A percentile compares a stretch with the other conserved stretches of the same genome.
phyloP scores from a whole-genome alignment of 1,139 yeast species.

The Nadsonia starkeyi-henricii region DNA sequence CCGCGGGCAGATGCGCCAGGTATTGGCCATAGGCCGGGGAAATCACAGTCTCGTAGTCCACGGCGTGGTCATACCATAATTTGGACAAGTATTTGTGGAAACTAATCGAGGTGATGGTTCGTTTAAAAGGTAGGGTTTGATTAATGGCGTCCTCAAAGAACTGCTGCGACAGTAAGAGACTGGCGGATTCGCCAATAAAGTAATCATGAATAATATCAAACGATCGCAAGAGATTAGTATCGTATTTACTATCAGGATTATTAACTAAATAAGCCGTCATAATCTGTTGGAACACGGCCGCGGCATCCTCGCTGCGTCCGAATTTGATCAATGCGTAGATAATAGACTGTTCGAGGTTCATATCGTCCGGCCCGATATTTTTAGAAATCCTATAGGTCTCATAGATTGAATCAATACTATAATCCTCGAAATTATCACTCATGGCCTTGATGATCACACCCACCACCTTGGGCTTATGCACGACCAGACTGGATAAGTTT shows the following conservation, averaged over 20 bases:
- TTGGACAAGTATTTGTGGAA: background rate
- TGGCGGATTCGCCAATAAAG: background rate
- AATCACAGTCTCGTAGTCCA: background rate
- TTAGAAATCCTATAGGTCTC: background rate
- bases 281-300: background rate
- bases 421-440: background rate
- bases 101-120: background rate
- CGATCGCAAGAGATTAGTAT: background rate
- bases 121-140: background rate
- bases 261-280: background rate
- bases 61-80: background rate
- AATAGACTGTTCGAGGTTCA: background rate
- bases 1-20: background rate
- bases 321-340: background rate
- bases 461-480: background rate
- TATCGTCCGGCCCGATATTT: background rate
- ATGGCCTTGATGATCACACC: background rate
- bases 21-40: background rate
- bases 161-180: background rate
- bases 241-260: background rate
- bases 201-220: background rate
- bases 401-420: background rate
- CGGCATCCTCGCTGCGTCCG: background rate
- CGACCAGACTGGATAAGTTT: background rate
- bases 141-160: background rate